Conservation (phyloP, 1,139 yeast species). For the Pichia terricola region DNA sequence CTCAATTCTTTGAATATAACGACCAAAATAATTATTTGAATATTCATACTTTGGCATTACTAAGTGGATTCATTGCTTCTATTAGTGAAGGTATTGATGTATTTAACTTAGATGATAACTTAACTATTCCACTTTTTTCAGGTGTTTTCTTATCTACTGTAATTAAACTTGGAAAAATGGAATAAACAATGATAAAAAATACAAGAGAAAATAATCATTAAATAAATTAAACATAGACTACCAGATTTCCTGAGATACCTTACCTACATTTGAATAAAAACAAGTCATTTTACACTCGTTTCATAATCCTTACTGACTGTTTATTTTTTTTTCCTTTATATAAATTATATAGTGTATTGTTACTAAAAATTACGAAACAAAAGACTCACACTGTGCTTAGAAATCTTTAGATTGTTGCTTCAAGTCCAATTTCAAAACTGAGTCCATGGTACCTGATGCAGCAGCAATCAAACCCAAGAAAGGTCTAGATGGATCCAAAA, state of each 20-base stretch:
- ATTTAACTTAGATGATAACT: slow-evolving; percentile 76
- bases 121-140: slow-evolving; percentile 70
- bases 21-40: slow-evolving; percentile 48
- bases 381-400: slow-evolving; percentile 7
- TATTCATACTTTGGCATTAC: slow-evolving; percentile 41
- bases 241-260: too few relatives aligned
- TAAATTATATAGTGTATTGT: too few relatives aligned
- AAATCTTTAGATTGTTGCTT: slow-evolving; percentile 24
- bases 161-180: slow-evolving; percentile 7
- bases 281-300: too few relatives aligned
- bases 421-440: slow-evolving; percentile 35
- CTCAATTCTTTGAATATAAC: slow-evolving; percentile 51
- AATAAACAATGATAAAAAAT: not conserved
- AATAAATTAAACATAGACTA: too few relatives aligned
- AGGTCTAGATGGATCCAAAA: slow-evolving; percentile 93
- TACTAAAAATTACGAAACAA: too few relatives aligned
- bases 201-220: too few relatives aligned
- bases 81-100: slow-evolving; percentile 76
- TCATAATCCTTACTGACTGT: too few relatives aligned
- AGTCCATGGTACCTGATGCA: slow-evolving; percentile 67
- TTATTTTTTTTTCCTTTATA: too few relatives aligned
- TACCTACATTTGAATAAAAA: too few relatives aligned
- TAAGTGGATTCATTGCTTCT: slow-evolving; percentile 76
- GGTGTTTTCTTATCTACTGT: slow-evolving; percentile 7
- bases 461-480: slow-evolving; percentile 96